Base-by-base conservation (phyloP, 768 basidiomycete genomes). In the Pisolithus marmoratus region DNA sequence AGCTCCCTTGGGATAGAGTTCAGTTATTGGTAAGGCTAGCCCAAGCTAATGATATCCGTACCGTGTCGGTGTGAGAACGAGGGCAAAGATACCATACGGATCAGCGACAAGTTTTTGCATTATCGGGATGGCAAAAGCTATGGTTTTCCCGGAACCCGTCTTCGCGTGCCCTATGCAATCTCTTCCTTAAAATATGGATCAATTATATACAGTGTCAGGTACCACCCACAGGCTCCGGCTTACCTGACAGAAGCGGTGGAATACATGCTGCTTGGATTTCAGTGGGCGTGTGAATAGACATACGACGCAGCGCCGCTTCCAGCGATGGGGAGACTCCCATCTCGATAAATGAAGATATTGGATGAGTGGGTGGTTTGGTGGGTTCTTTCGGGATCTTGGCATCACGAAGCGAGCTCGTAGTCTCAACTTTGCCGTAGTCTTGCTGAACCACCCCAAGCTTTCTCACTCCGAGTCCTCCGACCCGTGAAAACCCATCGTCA, bases 101-200 rank as follows among this genome's bases (percentile, higher is more conserved):
- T 98, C 95, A 5, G 77, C 72, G 1, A 88, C 83, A 29, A 99
- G 77, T 60, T 81, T 81, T 66, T 99, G 93, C 7, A 98, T 74
- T 51, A 98, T 97, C 5, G 96, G 96, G 5, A 97, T 70, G 1
- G 95, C 96, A 59, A 99, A 99, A 1, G 96, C 94, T 53, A 99
- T 83, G 0, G 96, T 99, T 72, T 99, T 99, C 61, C 95, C 95
- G 2, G 91, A 94, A 48, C 96, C 96, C 0, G 96, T 99, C 72
- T 97, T 94, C 1, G 96, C 94, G 57, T 95, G 94, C 9, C 96
- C 96, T 53, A 99, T 91, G 67, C 94, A 97, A 68, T 99, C 95
- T 63, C 86, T 81, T 37, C 95, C 95, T 92, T 69, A 29, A 55
- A 52, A 3, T n/a, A 37, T 14, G 11, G 3, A 17, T 11, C 2